Evolutionary conservation across 2,329 filamentous ascomycete genomes (phyloP), one percentile per base, ranked within the genome.

Genomic region (Nakataea oryzae): DNA sequence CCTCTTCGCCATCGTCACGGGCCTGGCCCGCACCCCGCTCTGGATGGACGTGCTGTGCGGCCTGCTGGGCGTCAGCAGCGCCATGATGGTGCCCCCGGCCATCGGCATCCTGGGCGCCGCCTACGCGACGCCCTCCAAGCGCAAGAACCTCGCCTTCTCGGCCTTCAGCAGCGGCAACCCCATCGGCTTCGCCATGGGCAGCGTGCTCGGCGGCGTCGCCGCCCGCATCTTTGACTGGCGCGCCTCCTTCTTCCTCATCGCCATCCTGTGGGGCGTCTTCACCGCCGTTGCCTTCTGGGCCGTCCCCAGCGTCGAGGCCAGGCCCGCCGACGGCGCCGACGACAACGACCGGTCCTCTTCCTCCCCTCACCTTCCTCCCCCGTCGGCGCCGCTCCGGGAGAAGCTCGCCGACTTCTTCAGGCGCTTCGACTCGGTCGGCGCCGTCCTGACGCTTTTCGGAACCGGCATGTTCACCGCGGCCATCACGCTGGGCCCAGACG

Each of bases 111-210:
- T 90, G 0, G 87, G 86, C 17, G 79, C 81, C 0, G 80, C 85
- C 9, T 90, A 90, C 65, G 77, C 79, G n/a, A 77, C 77, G 66
- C 86, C 86, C 0, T 81, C 77, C 13, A 78, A 77, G 63, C 74
- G 85, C n/a, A 87, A 88, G 75, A 88, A 88, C 66, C 75, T 78
- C 64, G 85, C 81, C 0, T 87, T 88, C 69, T 85, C 84, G 0
- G 86, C 83, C 65, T 87, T 87, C 67, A 74, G 72, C 1, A 71
- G 73, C 7, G 75, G 75, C 0, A 77, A 77, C 58, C 75, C 75
- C 2, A 63, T 76, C 34, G 75, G 75, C 0, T 76, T 76, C 59
- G 72, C 76, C 4, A 59, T 75, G 21, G 78, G 78, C 2, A 77
- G 81, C 50, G 82, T 90, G 3, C 77, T 86, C 2, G 83, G 82